Percentiles rank a stretch among this genome's conserved stretches.
phyloP scores from a whole-genome alignment of 352 stramenopile genomes.

The Vaucheria bursata region DNA sequence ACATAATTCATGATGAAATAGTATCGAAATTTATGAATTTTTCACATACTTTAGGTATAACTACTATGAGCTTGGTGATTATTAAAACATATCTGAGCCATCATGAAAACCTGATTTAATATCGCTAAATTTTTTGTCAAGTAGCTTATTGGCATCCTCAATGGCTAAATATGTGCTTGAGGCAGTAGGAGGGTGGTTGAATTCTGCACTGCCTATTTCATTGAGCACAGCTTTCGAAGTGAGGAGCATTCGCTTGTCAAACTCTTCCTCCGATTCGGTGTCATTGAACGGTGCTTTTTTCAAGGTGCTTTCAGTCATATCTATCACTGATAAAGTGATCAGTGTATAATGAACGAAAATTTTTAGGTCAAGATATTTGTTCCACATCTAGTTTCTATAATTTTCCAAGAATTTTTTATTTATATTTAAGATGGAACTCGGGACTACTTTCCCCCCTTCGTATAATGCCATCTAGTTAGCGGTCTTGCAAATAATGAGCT shows the following conservation, averaged over 20 bases:
- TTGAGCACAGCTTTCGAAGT: background rate
- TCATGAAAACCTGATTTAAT: background rate
- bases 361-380: too few species aligned
- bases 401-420: too few species aligned
- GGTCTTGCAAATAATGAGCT: too few species aligned
- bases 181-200: background rate
- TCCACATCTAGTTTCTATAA: too few species aligned
- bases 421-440: too few species aligned
- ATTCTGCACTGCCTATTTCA: background rate
- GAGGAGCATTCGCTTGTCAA: background rate
- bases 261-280: background rate
- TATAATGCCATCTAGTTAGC: too few species aligned
- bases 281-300: background rate
- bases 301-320: too few species aligned
- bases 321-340: too few species aligned
- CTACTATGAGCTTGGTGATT: background rate
- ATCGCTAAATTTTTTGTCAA: background rate
- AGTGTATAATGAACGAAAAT: too few species aligned
- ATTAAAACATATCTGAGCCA: background rate
- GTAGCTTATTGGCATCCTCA: background rate
- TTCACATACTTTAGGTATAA: background rate
- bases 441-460: too few species aligned
- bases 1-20: background rate
- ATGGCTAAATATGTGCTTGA: background rate
- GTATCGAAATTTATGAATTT: background rate